Evolutionary conservation across 2,329 filamentous ascomycete genomes (phyloP), one percentile per base, ranked within the genome.

Genomic region (Aspergillus fumigatus): DNA sequence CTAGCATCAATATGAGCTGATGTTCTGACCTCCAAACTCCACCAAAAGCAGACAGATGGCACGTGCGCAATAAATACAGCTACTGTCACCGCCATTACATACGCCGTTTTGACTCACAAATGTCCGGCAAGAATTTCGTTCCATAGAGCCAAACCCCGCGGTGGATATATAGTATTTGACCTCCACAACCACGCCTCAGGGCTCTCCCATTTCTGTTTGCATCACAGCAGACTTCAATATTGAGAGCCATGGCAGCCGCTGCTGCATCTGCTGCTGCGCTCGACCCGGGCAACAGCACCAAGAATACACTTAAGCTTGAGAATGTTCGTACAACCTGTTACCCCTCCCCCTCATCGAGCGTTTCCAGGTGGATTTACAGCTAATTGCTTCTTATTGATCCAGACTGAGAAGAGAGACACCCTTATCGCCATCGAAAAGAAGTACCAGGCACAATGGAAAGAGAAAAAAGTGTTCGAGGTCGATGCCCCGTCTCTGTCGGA

Each of bases 371-470:
- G 27, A 53, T 54, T 48, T 57, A 57, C 49, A 32, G 50, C 54
- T 66, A 63, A 62, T 51, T 41, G n/a, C 48, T 56, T 26, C 19
- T 54, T 55, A 7, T n/a, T 50, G 41, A n/a, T n/a, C 52, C 53
- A 70, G 66, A 70, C 65, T 45, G 64, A 70, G 54, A 70, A 70
- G 59, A 65, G 67, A 66, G 65, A 68, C 52, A 63, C 66, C 54
- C 59, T 73, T 19, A 64, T 73, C 50, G 65, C 68, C 48, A 70
- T 69, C 68, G 93, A 97, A 79, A 95, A 94, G 79, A 92, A 92
- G 72, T 97, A 96, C 77, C 93, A 97, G 78, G 79, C 87, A 70
- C 81, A 87, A 83, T 96, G 91, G 91, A 84, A 88, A 69, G 81
- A 89, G 57, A 80, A 85, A 65, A 82, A 83, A 62, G 79, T 96